phyloP scores from a whole-genome alignment of 176 grass and related monocot genomes.

The Miscanthus lutarioriparius region DNA sequence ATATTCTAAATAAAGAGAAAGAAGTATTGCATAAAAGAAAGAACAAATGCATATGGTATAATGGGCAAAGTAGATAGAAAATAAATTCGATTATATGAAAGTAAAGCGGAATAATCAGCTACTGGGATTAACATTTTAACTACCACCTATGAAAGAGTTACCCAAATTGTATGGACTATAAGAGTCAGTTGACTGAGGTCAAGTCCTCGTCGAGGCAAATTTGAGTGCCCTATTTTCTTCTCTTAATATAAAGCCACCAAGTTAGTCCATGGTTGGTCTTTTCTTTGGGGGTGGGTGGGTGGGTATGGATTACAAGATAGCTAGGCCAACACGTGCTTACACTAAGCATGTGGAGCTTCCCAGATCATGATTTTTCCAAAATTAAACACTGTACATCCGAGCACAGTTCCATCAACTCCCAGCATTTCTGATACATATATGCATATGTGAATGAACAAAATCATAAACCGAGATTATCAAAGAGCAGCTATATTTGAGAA shows the following conservation, averaged over 20 bases:
- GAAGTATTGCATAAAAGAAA: slow-evolving; percentile 23
- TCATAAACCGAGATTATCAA: background rate
- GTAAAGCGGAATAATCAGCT: background rate
- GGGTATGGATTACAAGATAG: background rate
- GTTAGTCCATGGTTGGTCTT: background rate
- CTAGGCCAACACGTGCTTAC: background rate
- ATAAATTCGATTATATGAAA: slow-evolving; percentile 16
- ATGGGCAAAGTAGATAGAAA: slow-evolving; percentile 12
- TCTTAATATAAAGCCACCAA: background rate
- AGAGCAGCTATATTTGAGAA: background rate
- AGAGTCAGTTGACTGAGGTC: background rate
- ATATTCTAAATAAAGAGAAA: slow-evolving; percentile 64
- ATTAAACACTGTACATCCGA: background rate
- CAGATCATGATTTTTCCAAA: background rate
- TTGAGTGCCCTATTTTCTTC: background rate
- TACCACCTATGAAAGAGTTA: background rate
- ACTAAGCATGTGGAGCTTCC: background rate
- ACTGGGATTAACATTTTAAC: background rate
- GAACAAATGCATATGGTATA: slow-evolving; percentile 3
- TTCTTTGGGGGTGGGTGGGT: background rate
- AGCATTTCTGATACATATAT: background rate
- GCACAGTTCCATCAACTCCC: background rate
- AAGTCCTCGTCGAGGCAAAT: background rate
- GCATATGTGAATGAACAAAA: background rate
- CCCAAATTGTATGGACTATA: background rate